A percentile compares a stretch with the other conserved stretches of the same genome.
Evolutionary conservation across 768 basidiomycete species (phyloP).

Genomic region (Podaxis rugospora): DNA sequence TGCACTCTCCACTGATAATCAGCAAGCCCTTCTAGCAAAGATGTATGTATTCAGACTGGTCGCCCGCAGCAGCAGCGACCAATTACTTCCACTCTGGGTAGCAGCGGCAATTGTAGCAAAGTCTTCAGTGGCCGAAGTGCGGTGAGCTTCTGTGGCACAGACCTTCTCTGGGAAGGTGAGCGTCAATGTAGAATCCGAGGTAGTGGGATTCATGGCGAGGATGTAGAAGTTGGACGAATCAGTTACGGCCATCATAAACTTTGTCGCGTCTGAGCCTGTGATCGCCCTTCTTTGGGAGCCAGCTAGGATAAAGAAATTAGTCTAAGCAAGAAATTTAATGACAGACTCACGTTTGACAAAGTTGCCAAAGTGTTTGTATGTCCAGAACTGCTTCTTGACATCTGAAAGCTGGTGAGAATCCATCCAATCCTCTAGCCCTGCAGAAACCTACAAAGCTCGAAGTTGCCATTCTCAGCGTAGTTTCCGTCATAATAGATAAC

Average conservation of each 20-base stretch:
- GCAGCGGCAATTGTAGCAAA: conserved; percentile 27
- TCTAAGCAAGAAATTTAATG: neutral
- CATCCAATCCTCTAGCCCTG: neutral
- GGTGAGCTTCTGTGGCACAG: conserved; percentile 23
- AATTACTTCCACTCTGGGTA: conserved; percentile 18
- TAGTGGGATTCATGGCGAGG: conserved; percentile 31
- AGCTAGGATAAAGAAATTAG: conserved; percentile 17
- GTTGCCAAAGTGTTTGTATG: conserved; percentile 36
- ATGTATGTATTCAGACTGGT: conserved; percentile 33
- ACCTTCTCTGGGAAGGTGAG: conserved; percentile 30
- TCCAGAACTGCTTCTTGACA: conserved; percentile 34
- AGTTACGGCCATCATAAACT: conserved; percentile 28
- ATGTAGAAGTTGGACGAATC: conserved; percentile 24
- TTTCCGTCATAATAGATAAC: conserved; percentile 38
- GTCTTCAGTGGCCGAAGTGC: conserved; percentile 31
- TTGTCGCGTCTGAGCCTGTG: conserved; percentile 26
- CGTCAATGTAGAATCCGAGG: conserved; percentile 22
- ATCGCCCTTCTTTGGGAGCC: conserved; percentile 32
- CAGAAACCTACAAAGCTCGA: conserved; percentile 26
- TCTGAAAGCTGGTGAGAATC: conserved; percentile 17
- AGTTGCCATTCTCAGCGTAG: conserved; percentile 34
- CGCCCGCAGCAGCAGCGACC: conserved; percentile 25
- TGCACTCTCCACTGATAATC: neutral
- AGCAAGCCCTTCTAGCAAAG: conserved; percentile 25
- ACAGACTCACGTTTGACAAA: conserved; percentile 32